Evolutionary conservation across 768 basidiomycete genomes (phyloP).

Genomic region (Mycena crocata): DNA sequence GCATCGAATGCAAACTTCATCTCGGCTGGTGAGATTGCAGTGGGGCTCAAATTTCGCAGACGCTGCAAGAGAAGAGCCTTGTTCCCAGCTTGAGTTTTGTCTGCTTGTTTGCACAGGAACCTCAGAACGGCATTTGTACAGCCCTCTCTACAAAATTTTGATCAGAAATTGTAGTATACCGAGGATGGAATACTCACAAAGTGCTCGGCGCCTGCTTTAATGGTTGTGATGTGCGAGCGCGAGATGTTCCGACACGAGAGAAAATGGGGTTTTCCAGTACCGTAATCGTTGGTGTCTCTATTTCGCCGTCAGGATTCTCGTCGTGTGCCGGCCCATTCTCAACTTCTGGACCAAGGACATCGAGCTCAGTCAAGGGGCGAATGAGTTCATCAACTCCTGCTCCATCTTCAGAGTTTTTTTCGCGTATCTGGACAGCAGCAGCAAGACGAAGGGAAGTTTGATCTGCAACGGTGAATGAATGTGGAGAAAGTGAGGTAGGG

Average conservation of each 20-base stretch:
- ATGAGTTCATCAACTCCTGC: constrained; percentile 2
- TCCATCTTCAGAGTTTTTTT: not conserved
- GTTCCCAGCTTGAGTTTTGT: not conserved
- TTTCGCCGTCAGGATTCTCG: not conserved
- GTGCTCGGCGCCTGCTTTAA: not conserved
- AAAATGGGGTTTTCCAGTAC: not conserved
- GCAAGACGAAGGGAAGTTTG: not conserved
- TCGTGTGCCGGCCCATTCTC: not conserved
- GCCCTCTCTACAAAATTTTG: not conserved
- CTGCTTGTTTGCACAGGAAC: not conserved
- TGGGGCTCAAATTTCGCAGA: not conserved
- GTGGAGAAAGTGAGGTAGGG: not conserved
- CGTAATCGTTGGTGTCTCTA: not conserved
- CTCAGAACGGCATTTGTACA: not conserved
- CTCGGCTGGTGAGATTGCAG: not conserved
- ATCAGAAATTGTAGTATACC: not conserved
- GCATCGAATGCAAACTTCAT: not conserved
- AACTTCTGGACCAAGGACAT: not conserved
- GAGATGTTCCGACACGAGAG: constrained; percentile 6
- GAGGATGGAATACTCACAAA: not conserved
- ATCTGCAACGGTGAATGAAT: not conserved
- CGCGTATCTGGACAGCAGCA: constrained; percentile 13
- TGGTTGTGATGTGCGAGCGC: not conserved
- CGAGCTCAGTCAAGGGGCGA: not conserved
- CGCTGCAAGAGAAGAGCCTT: not conserved